Evolutionary conservation across 2,329 filamentous ascomycete genomes (phyloP).

Genomic region (Trichoderma lentiforme): DNA sequence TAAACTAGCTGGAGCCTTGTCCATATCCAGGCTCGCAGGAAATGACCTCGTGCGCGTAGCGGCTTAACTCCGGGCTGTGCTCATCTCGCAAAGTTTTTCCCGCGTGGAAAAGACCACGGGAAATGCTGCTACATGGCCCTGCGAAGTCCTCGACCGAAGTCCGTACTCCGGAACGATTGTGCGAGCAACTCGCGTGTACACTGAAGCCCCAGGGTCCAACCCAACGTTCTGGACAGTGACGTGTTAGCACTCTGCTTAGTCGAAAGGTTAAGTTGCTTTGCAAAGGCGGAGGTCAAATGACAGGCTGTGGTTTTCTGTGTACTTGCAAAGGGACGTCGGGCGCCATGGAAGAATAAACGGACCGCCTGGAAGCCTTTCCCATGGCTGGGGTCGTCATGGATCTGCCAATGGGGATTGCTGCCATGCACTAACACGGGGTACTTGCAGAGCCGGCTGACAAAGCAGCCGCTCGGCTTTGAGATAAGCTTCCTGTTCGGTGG

Average conservation of each 20-base stretch:
- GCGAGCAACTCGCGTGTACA: not conserved
- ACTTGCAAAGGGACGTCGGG: not conserved
- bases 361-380: not conserved
- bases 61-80: conserved; percentile 6
- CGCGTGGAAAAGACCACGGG: not conserved
- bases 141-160: not conserved
- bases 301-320: not conserved
- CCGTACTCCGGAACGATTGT: not conserved
- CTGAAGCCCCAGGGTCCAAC: not conserved
- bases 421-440: conserved; percentile 12
- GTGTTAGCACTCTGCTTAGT: not conserved
- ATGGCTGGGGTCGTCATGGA: not conserved
- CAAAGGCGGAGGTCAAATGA: not conserved
- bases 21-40: not conserved
- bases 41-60: not conserved
- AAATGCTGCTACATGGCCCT: not conserved
- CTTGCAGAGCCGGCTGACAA: not conserved
- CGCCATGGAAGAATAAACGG: conserved; percentile 2
- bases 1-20: conserved; percentile 12
- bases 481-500: not conserved
- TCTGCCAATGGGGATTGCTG: not conserved
- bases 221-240: not conserved
- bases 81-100: not conserved
- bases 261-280: not conserved
- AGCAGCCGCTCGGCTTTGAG: not conserved